phyloP scores from a whole-genome alignment of 2,329 filamentous ascomycete genomes.

The Aspergillus amoenus region DNA sequence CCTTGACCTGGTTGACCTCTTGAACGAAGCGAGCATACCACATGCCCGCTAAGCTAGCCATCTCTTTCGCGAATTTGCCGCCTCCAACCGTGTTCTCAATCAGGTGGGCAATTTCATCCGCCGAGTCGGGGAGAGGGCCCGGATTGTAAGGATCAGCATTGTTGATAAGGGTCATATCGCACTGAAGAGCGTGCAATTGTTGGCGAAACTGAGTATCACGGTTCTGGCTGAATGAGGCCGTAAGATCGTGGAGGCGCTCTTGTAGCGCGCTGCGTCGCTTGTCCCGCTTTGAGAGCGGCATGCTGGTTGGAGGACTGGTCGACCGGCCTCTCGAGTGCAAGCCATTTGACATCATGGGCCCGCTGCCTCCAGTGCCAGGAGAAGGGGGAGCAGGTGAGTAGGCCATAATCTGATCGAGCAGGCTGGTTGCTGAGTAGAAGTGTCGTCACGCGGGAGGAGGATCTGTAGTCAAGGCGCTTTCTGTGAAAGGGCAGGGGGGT shows the following conservation, averaged over 20 bases:
- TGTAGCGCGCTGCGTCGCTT: constrained; percentile 81
- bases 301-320: constrained; percentile 32
- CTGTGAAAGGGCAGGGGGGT: background rate
- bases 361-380: constrained; percentile 23
- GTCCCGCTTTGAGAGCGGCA: constrained; percentile 76
- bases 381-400: constrained; percentile 41
- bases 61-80: constrained; percentile 68
- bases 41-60: constrained; percentile 66
- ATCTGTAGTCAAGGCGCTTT: constrained; percentile 3
- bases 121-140: constrained; percentile 64
- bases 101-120: constrained; percentile 66
- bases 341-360: constrained; percentile 21
- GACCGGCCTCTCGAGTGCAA: constrained; percentile 28
- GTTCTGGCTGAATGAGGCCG: constrained; percentile 75
- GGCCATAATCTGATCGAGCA: constrained; percentile 30
- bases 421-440: constrained; percentile 9
- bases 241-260: constrained; percentile 74
- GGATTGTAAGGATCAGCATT: constrained; percentile 78
- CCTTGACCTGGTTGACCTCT: constrained; percentile 82
- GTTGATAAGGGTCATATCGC: constrained; percentile 82
- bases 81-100: constrained; percentile 56
- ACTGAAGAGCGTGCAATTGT: constrained; percentile 87
- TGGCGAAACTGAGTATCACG: constrained; percentile 82
- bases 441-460: constrained; percentile 8
- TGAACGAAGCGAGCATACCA: constrained; percentile 83